These are phyloP conservation scores for Pisolithus albus DNA, from an alignment of 768 basidiomycete species.

Conservation along the genomic window DNA sequence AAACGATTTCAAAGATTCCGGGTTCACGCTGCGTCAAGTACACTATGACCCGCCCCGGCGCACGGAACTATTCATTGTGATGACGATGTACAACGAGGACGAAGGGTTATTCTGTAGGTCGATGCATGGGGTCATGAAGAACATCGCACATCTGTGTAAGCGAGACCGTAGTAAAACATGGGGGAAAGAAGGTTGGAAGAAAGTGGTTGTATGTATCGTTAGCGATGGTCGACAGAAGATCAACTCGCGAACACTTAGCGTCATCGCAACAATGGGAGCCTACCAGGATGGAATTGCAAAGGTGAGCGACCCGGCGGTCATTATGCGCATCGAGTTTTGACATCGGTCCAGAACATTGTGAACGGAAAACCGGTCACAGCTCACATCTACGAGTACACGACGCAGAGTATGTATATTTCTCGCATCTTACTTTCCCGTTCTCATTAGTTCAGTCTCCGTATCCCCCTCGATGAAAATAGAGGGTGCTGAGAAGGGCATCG, in stretches of 20 bases:
- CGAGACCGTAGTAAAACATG: slow-evolving; percentile 87
- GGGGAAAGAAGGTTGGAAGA: slow-evolving; percentile 98
- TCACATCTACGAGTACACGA: slow-evolving; percentile 92
- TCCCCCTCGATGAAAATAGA: slow-evolving; percentile 76
- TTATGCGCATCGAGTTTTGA: slow-evolving; percentile 2
- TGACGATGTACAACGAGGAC: slow-evolving; percentile 98
- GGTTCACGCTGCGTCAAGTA: slow-evolving; percentile 86
- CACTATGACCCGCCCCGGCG: slow-evolving; percentile 85
- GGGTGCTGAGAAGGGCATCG: slow-evolving; percentile 68
- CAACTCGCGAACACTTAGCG: slow-evolving; percentile 74
- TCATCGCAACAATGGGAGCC: slow-evolving; percentile 87
- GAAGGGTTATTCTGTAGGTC: slow-evolving; percentile 87
- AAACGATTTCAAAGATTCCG: slow-evolving; percentile 75
- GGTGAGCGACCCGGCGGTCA: slow-evolving; percentile 31
- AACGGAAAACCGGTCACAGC: slow-evolving; percentile 79
- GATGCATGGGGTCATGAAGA: slow-evolving; percentile 96
- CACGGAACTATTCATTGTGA: slow-evolving; percentile 93
- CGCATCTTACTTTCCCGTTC: not conserved
- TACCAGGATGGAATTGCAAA: slow-evolving; percentile 94
- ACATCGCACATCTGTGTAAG: slow-evolving; percentile 82
- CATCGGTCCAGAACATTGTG: slow-evolving; percentile 50
- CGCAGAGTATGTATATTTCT: slow-evolving; percentile 52
- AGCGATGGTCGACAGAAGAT: slow-evolving; percentile 84
- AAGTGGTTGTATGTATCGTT: slow-evolving; percentile 91
- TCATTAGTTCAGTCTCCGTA: slow-evolving; percentile 56